phyloP scores from a whole-genome alignment of 2,329 filamentous ascomycete species.

The Beauveria sp. region DNA sequence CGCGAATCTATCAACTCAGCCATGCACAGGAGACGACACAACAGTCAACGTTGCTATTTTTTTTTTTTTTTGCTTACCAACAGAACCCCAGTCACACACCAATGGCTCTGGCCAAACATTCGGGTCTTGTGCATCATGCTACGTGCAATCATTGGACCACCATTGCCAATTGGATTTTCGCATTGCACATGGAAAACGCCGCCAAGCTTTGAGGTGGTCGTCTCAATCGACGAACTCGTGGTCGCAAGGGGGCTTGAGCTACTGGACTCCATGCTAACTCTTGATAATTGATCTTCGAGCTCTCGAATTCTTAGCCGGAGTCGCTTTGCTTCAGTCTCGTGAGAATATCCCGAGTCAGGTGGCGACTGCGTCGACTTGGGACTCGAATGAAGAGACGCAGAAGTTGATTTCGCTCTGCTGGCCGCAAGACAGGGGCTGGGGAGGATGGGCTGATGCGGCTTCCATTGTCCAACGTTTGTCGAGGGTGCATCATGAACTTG shows the following conservation, averaged over 20 bases:
- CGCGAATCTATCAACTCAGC: constrained; percentile 27
- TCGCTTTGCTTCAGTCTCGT: constrained; percentile 11
- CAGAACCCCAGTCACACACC: constrained; percentile 38
- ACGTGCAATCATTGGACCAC: constrained; percentile 26
- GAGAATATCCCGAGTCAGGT: constrained; percentile 4
- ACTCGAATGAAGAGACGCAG: not conserved
- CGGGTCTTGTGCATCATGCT: constrained; percentile 47
- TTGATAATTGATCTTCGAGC: constrained; percentile 35
- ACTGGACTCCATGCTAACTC: constrained; percentile 3
- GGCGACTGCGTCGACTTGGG: constrained; percentile 7
- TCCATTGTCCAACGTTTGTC: not conserved
- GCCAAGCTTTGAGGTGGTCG: constrained; percentile 27
- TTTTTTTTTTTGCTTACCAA: constrained; percentile 28
- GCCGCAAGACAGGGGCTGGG: not conserved
- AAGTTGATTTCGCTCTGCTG: not conserved
- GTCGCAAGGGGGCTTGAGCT: not conserved
- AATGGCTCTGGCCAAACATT: constrained; percentile 50
- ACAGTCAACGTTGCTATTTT: too few species aligned
- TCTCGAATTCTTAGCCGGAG: constrained; percentile 27
- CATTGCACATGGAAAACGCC: constrained; percentile 36
- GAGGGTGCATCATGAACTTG: not conserved
- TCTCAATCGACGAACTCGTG: constrained; percentile 26
- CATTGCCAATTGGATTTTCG: constrained; percentile 25
- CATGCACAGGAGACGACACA: not conserved
- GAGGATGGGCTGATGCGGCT: not conserved